Evolutionary conservation across 2,329 filamentous ascomycete species (phyloP), one percentile per base, ranked within the genome.

Genomic region (Penicillium occitanis): DNA sequence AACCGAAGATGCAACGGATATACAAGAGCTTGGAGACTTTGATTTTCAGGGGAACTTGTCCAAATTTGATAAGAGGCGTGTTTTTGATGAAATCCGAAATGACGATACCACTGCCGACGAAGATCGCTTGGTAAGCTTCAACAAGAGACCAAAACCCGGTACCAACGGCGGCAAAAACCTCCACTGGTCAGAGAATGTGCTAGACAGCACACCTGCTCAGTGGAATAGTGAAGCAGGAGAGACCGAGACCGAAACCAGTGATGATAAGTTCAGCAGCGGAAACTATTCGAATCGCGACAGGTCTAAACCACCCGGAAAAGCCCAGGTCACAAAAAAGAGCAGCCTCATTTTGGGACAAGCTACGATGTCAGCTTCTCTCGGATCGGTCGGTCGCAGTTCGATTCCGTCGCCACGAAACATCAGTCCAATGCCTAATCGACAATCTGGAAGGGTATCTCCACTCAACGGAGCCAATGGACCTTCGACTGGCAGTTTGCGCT

Each of bases 1-100:
- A 3, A 97, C 94, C 0, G 95, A 97, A 75, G 94, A 98, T 73
- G 93, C 94, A 25, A 97, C 92, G 0, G 95, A 98, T 75, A 91
- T 95, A 25, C 91, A 94, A 78, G 94, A 96, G 75, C 87, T 95
- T 83, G 92, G 91, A 11, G 95, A 98, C 68, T 98, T 98, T 72
- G 94, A 98, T 77, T 98, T 98, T 73, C 89, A 91, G 72, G 89
- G 88, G 64, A 93, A 93, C 70, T 84, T 98, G 37, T 93, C 92
- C 57, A 96, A 97, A 74, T 98, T 98, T 72, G 93, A 98, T 81
- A 98, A 98, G 81, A 88, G 90, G 65, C 89, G 89, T 1, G 88
- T 98, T 8, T 99, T 99, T 75, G 91, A 94, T 70, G 90, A 97
- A 78, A 95, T 98, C 77, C 86, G 92, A 67, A 92, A 91, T 70